Conservation (phyloP, 108 stramenopile species). For the Stephanodiscus triporus region DNA sequence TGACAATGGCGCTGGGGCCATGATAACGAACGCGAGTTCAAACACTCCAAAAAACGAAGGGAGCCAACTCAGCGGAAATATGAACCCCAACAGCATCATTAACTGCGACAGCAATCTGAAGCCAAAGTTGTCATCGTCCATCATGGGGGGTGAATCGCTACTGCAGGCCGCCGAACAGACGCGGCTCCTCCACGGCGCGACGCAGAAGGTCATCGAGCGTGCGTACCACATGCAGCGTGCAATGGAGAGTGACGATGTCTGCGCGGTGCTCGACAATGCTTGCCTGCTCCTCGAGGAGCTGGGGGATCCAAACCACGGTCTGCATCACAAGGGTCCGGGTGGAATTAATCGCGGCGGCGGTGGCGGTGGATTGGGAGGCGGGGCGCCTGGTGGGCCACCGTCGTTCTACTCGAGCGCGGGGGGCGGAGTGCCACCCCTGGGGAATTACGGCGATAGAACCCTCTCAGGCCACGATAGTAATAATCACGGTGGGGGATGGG, state of each 20-base stretch:
- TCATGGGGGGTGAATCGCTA: not conserved
- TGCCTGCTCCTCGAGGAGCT: conserved; percentile 94
- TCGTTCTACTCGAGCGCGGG: conserved; percentile 36
- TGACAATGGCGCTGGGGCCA: not conserved
- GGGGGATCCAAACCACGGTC: conserved; percentile 76
- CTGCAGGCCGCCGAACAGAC: conserved; percentile 35
- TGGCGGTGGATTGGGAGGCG: not conserved
- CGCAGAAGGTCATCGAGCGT: conserved; percentile 72
- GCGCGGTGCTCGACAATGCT: conserved; percentile 79
- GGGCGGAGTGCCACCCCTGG: conserved; percentile 40
- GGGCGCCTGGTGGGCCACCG: conserved; percentile 7
- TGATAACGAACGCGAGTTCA: not conserved
- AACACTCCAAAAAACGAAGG: not conserved
- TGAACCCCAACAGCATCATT: not conserved
- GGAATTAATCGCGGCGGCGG: not conserved
- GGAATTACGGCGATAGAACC: conserved; percentile 38
- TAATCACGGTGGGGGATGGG: conserved; percentile 47
- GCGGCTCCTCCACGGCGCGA: conserved; percentile 49
- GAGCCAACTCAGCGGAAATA: not conserved
- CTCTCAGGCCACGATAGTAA: conserved; percentile 33
- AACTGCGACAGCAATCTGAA: not conserved
- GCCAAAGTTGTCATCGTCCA: not conserved
- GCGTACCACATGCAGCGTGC: conserved; percentile 82
- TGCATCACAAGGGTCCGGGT: conserved; percentile 28
- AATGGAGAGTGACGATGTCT: conserved; percentile 80